Evolutionary conservation across 2,329 filamentous ascomycete genomes (phyloP).

Genomic region (Beauveria australis): DNA sequence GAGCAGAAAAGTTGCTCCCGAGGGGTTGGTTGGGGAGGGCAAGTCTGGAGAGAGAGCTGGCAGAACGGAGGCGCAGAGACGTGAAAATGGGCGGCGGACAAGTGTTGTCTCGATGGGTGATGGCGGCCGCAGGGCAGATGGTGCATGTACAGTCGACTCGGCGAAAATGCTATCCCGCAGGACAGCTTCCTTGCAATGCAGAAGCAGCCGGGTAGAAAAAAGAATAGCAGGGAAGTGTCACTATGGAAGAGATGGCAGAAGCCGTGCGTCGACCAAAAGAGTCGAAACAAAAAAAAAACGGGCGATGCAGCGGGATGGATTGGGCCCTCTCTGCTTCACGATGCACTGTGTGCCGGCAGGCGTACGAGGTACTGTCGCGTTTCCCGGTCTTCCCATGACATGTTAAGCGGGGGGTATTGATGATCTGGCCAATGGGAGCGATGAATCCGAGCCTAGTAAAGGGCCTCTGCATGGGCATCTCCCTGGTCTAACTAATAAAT

Average conservation of each 20-base stretch:
- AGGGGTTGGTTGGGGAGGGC: background rate
- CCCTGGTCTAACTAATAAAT: background rate
- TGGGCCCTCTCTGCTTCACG: background rate
- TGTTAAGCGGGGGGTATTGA: conserved; percentile 29
- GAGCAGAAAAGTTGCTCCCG: conserved; percentile 5
- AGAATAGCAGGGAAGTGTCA: background rate
- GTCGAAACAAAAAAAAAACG: conserved; percentile 8
- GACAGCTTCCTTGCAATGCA: background rate
- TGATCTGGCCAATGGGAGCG: conserved; percentile 23
- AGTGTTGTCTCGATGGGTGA: background rate
- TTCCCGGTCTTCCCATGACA: conserved; percentile 25
- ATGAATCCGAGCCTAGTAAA: conserved; percentile 11
- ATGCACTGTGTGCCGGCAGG: background rate
- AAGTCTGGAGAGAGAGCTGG: background rate
- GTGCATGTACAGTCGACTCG: background rate
- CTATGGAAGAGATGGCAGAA: background rate
- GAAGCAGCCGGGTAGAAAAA: background rate
- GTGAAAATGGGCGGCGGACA: background rate
- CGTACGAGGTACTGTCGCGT: conserved; percentile 13
- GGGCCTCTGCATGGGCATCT: conserved; percentile 3
- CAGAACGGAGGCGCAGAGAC: background rate
- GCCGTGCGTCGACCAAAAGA: background rate
- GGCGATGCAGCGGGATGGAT: conserved; percentile 5
- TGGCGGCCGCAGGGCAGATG: background rate
- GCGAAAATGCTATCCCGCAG: background rate